These are phyloP conservation scores for Diaporthe capsici DNA, from an alignment of 2,329 filamentous ascomycete genomes.

Conservation along the genomic window DNA sequence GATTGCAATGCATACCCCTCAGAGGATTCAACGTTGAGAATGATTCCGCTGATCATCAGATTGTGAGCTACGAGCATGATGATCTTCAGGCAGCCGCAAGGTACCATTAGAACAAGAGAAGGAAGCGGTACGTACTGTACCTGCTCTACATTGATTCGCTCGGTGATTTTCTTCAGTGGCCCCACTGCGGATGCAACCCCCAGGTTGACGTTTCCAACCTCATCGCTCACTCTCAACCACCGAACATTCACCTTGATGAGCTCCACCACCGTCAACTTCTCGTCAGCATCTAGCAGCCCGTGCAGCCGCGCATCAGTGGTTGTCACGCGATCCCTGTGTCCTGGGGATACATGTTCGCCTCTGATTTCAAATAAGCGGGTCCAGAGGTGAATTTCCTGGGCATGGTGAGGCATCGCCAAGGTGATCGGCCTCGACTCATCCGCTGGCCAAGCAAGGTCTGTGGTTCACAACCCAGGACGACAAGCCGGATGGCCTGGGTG, in stretches of 20 bases:
- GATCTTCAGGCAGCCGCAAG: neutral
- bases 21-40: neutral
- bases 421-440: slow-evolving; percentile 31
- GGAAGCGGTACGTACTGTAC: no score
- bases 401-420: slow-evolving; percentile 32
- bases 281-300: neutral
- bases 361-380: slow-evolving; percentile 26
- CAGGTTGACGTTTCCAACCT: neutral
- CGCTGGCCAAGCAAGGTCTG: slow-evolving; percentile 28
- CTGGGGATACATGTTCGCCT: neutral
- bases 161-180: neutral
- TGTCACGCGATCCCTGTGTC: neutral
- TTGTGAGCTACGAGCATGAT: neutral
- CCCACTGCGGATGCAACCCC: slow-evolving; percentile 21
- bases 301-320: neutral
- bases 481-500: slow-evolving; percentile 27
- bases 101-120: neutral
- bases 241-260: neutral
- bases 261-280: neutral
- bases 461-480: slow-evolving; percentile 19
- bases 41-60: neutral
- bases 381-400: neutral
- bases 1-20: neutral
- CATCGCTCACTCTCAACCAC: neutral
- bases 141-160: neutral